These are phyloP conservation scores for Auriscalpium vulgare DNA, from an alignment of 768 basidiomycete genomes.

Conservation along the genomic window DNA sequence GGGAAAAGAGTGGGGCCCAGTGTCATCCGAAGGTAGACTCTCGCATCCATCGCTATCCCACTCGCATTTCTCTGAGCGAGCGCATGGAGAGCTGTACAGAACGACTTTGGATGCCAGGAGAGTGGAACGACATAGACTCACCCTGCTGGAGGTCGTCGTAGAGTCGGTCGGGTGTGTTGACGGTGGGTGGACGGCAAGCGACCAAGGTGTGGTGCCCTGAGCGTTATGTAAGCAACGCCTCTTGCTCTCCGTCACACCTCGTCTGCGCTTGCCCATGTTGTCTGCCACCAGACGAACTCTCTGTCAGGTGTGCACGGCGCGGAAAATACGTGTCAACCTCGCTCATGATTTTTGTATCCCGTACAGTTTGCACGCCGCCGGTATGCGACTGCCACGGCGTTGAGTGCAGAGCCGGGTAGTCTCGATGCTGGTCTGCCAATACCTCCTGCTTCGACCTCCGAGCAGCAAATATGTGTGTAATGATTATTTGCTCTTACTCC, in stretches of 20 bases:
- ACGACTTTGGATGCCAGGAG: neutral
- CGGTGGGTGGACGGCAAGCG: conserved; percentile 3
- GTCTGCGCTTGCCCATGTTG: conserved; percentile 14
- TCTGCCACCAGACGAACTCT: conserved; percentile 16
- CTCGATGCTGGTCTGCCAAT: neutral
- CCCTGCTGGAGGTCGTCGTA: conserved; percentile 28
- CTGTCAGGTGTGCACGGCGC: conserved; percentile 14
- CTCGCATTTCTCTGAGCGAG: conserved; percentile 2
- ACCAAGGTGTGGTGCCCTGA: neutral
- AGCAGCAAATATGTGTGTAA: no score
- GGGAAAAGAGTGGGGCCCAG: neutral
- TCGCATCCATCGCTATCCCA: conserved; percentile 33
- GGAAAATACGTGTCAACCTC: no score
- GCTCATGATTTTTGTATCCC: neutral
- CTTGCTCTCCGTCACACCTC: neutral
- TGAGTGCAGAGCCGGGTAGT: neutral
- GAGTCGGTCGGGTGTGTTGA: conserved; percentile 19
- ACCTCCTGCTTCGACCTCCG: conserved; percentile 20
- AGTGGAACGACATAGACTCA: conserved; percentile 24
- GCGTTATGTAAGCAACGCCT: conserved; percentile 4
- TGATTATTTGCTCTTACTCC: no score
- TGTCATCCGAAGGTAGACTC: conserved; percentile 29
- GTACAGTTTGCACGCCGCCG: conserved; percentile 6
- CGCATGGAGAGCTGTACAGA: neutral
- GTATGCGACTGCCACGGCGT: conserved; percentile 11